Base-by-base conservation (phyloP, 139 green algal genomes). In the Chlorella ohadii region DNA sequence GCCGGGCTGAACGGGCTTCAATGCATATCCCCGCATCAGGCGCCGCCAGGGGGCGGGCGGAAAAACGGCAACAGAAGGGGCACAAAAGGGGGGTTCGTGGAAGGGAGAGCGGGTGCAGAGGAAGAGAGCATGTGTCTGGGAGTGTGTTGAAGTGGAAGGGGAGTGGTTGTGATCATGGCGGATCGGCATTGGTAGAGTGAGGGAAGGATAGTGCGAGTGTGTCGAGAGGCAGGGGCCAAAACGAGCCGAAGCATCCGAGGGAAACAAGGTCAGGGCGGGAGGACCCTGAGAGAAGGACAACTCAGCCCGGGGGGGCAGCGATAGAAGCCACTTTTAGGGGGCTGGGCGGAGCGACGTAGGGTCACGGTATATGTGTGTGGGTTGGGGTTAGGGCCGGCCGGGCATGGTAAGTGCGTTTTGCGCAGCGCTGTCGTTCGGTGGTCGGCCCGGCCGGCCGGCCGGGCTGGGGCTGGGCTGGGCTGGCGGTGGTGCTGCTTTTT, bases 1-100 rank as follows among this genome's bases (percentile, higher is more conserved):
- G 76, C 76, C 76, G 38, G 76, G 76, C 76, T 72, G 76, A 55
- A 71, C 76, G 47, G 76, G 76, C 71, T 33, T 47, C 38, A 33
- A 27, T 41, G 25, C 76, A 72, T 71, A 82, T 82, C 76, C 55
- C 51, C 38, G 74, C 55, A 56, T 17, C 6, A 25, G 22, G 44
- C 31, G 25, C 36, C 38, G 64, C 33, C 23, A 13, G n/a, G 20
- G 25, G 56, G 59, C 36, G 34, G 66, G 28, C 56, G 41, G 59
- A 82, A 72, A 31, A 72, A 31, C 22, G 72, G 47, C 51, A 36
- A 34, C 28, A 63, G 17, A 23, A 23, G 22, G 68, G 20, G 22
- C 65, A 51, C 7, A 75, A 75, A 4, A 33, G 38, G 15, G 36
- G 68, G 25, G 7, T 47, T 16, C 22, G 36, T 22, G 23, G 68